phyloP scores from a whole-genome alignment of 345 rosid species.

The Melaleuca quinquenervia region DNA sequence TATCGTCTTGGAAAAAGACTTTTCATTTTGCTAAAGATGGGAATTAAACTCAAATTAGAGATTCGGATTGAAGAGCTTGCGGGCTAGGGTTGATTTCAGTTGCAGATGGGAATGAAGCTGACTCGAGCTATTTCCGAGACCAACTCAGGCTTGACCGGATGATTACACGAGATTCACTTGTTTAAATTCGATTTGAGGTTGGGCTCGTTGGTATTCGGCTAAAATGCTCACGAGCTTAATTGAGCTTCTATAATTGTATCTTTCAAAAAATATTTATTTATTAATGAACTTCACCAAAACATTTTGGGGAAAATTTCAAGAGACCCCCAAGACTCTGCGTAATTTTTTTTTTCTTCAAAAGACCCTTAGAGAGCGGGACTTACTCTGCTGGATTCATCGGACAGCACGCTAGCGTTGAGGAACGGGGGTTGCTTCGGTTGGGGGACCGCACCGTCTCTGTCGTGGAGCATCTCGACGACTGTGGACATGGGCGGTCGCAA shows the following conservation, averaged over 20 bases:
- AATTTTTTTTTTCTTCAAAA: too few species aligned
- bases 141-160: too few species aligned
- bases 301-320: background rate
- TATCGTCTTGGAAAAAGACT: too few species aligned
- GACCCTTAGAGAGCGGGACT: too few species aligned
- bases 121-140: background rate
- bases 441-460: constrained; percentile 20
- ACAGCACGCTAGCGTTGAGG: constrained; percentile 52
- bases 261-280: too few species aligned
- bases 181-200: too few species aligned
- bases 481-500: constrained; percentile 54
- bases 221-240: too few species aligned
- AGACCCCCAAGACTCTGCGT: background rate
- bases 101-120: background rate
- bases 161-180: too few species aligned
- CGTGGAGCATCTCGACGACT: constrained; percentile 40
- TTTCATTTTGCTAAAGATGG: too few species aligned
- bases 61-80: background rate
- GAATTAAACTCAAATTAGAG: background rate
- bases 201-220: too few species aligned
- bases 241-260: too few species aligned
- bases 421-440: constrained; percentile 73
- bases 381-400: constrained; percentile 12
- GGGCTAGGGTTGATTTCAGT: background rate
- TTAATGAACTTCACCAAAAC: background rate